Conservation (phyloP, 2,329 filamentous ascomycete genomes). For the Microdochium nivale region DNA sequence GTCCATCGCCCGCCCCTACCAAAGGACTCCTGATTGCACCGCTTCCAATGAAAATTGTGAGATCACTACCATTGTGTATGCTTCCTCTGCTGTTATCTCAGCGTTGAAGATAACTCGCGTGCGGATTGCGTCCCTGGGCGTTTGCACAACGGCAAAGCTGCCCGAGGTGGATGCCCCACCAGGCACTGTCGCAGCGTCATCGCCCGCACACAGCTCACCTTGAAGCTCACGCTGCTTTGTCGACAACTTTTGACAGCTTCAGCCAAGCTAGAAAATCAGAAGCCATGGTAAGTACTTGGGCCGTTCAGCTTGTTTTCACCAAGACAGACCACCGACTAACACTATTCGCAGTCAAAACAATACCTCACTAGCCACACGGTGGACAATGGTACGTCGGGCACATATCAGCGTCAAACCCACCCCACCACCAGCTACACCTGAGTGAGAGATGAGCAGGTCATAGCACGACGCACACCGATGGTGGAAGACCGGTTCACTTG, state of each 20-base stretch:
- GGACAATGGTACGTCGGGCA: slow-evolving; percentile 58
- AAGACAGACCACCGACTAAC: too few relatives aligned
- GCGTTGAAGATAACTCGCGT: too few relatives aligned
- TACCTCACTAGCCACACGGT: slow-evolving; percentile 90
- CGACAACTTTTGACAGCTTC: background rate
- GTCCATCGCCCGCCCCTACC: too few relatives aligned
- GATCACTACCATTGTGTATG: too few relatives aligned
- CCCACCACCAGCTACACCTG: background rate
- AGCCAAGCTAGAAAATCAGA: background rate
- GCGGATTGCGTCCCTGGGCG: too few relatives aligned
- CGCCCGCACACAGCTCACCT: slow-evolving; percentile 8
- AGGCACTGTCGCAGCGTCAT: background rate
- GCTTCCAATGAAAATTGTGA: too few relatives aligned
- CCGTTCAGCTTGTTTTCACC: background rate
- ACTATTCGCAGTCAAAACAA: slow-evolving; percentile 73
- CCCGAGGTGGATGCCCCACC: background rate
- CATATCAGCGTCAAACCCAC: background rate
- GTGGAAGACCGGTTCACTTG: slow-evolving; percentile 2
- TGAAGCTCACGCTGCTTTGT: background rate
- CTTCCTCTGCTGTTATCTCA: too few relatives aligned
- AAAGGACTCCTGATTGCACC: too few relatives aligned
- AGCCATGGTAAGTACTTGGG: background rate
- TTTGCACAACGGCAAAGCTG: background rate
- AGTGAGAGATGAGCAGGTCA: background rate
- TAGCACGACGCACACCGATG: slow-evolving; percentile 2